These are phyloP conservation scores for Acacia concinna DNA, from an alignment of 331 rosid species.

Conservation along the genomic window DNA sequence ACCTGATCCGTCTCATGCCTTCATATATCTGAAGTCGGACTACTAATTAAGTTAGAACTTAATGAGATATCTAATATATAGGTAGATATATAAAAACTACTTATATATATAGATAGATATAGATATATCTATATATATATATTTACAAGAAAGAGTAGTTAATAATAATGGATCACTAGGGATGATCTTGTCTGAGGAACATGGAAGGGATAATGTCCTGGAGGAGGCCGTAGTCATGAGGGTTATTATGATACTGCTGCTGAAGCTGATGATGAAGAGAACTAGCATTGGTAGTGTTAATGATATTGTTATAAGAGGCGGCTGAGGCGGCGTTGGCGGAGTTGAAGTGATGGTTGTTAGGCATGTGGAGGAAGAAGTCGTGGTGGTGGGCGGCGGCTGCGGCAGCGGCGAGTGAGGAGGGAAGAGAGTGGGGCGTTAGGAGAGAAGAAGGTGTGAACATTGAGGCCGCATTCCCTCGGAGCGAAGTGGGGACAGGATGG, in stretches of 20 bases:
- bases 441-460: conserved; percentile 60
- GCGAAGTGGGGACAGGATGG: conserved; percentile 83
- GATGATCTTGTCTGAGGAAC: conserved; percentile 66
- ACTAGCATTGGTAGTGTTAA: background rate
- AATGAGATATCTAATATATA: background rate
- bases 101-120: background rate
- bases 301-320: background rate
- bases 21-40: background rate
- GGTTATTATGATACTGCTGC: background rate
- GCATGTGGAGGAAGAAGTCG: background rate
- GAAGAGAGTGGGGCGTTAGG: background rate
- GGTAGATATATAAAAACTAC: background rate
- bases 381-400: background rate
- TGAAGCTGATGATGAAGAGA: conserved; percentile 30
- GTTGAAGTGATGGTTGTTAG: background rate
- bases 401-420: background rate
- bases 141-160: background rate
- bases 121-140: background rate
- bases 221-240: conserved; percentile 55
- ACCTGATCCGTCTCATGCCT: background rate
- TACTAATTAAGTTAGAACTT: background rate
- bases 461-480: conserved; percentile 63
- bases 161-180: background rate
- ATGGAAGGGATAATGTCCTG: conserved; percentile 75
- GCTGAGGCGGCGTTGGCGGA: too few species aligned